These are phyloP conservation scores for Nymphaea colorata DNA, from an alignment of 164 flowering plant species.

Conservation along the genomic window DNA sequence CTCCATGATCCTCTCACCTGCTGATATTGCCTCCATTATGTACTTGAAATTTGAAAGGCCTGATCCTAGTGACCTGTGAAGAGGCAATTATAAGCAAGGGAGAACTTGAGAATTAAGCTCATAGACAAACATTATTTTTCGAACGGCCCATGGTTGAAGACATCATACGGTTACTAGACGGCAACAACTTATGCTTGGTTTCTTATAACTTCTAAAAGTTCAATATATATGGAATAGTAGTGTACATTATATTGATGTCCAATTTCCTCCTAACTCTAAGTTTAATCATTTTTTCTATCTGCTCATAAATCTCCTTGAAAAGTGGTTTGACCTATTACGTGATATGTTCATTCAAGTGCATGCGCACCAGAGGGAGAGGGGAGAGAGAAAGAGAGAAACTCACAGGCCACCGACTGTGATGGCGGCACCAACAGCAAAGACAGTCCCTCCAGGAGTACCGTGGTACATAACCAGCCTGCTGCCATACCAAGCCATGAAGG, in stretches of 20 bases:
- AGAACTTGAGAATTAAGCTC: too few species aligned
- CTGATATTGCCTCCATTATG: constrained; percentile 64
- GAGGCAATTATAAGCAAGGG: background rate
- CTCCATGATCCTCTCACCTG: constrained; percentile 57
- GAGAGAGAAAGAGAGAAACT: constrained; percentile 6
- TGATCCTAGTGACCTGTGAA: constrained; percentile 52
- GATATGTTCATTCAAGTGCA: background rate
- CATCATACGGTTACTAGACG: too few species aligned
- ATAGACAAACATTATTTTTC: too few species aligned
- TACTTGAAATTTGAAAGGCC: constrained; percentile 61
- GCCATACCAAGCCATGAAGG: constrained; percentile 73
- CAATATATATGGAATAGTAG: too few species aligned
- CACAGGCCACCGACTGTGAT: constrained; percentile 76
- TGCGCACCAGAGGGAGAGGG: background rate
- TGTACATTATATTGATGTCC: too few species aligned
- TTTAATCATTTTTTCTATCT: too few species aligned
- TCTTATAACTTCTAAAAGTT: too few species aligned
- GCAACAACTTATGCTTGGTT: too few species aligned
- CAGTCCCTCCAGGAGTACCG: constrained; percentile 60
- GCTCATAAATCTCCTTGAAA: too few species aligned
- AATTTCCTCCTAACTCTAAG: too few species aligned
- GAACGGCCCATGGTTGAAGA: too few species aligned
- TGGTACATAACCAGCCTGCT: constrained; percentile 73
- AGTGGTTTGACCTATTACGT: too few species aligned
- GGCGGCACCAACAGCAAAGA: constrained; percentile 61